Conservation (phyloP, 768 basidiomycete species). For the Phylloporus rhodoxanthus region DNA sequence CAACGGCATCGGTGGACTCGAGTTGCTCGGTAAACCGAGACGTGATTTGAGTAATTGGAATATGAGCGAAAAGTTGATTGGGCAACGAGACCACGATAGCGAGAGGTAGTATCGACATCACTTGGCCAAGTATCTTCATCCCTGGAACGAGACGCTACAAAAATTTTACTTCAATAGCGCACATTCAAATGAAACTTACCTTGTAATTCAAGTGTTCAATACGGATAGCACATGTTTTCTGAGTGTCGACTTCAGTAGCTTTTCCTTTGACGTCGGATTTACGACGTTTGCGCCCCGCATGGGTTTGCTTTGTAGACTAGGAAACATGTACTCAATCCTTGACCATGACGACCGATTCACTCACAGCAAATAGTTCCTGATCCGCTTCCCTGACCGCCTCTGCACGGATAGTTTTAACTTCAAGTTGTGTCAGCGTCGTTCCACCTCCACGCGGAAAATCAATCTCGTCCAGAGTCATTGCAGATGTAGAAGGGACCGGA, state of each 20-base stretch:
- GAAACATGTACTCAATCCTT: constrained; percentile 15
- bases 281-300: constrained; percentile 39
- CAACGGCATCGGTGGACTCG: constrained; percentile 53
- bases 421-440: constrained; percentile 78
- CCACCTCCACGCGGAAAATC: constrained; percentile 97
- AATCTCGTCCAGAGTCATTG: constrained; percentile 57
- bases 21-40: constrained; percentile 67
- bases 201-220: constrained; percentile 95
- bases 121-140: constrained; percentile 84
- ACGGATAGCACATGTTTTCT: constrained; percentile 48
- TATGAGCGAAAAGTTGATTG: constrained; percentile 87
- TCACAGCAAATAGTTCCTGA: constrained; percentile 67
- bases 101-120: constrained; percentile 81
- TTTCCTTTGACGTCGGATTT: constrained; percentile 40
- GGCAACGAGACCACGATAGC: constrained; percentile 92
- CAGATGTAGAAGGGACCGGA: constrained; percentile 32
- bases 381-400: constrained; percentile 85
- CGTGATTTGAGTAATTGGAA: constrained; percentile 91
- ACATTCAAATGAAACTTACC: constrained; percentile 35
- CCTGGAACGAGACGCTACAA: constrained; percentile 69
- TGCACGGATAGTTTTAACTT: constrained; percentile 78
- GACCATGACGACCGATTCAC: constrained; percentile 13
- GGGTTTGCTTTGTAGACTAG: constrained; percentile 39
- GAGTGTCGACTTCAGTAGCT: constrained; percentile 27
- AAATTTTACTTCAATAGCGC: constrained; percentile 4